A percentile compares a stretch with the other conserved stretches of the same genome.
Conservation (phyloP, 129 eudicot genomes). For the Cynara cardunculus region DNA sequence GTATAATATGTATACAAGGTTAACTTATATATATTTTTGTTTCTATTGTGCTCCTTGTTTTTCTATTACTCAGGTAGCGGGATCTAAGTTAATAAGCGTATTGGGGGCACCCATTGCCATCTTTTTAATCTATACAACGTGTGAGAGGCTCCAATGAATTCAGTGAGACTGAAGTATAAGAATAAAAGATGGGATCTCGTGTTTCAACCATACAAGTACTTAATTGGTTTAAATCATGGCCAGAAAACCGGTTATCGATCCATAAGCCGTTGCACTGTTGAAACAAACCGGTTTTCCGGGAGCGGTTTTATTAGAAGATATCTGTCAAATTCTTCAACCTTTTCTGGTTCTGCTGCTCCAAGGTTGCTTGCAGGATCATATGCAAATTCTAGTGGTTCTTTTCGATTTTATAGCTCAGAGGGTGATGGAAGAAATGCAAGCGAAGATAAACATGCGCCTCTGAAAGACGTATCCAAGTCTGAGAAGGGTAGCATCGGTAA, state of each 20-base stretch:
- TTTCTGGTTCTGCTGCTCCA: conserved; percentile 19
- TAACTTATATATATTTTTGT: background rate
- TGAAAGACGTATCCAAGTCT: conserved; percentile 38
- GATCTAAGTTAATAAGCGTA: conserved; percentile 3
- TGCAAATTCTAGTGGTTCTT: conserved; percentile 25
- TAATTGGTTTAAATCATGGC: conserved; percentile 22
- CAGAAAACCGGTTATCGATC: conserved; percentile 26
- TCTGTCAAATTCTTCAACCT: conserved; percentile 35
- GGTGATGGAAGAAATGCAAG: conserved; percentile 80
- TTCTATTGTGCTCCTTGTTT: background rate
- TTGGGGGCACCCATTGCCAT: conserved; percentile 14
- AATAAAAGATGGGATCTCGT: conserved; percentile 55
- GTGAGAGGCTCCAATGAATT: conserved; percentile 59
- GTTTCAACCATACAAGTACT: conserved; percentile 51
- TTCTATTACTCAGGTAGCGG: background rate
- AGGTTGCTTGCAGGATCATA: conserved; percentile 30
- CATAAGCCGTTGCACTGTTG: conserved; percentile 8
- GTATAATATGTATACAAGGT: background rate
- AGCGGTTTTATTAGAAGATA: conserved; percentile 38
- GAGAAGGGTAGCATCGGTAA: conserved; percentile 38
- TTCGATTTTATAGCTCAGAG: conserved; percentile 73
- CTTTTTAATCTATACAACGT: background rate
- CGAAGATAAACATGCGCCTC: conserved; percentile 56
- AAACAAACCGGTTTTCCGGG: conserved; percentile 16
- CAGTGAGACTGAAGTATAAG: conserved; percentile 58